Evolutionary conservation across 768 basidiomycete species (phyloP).

Genomic region (Clitopilus passeckerianus): DNA sequence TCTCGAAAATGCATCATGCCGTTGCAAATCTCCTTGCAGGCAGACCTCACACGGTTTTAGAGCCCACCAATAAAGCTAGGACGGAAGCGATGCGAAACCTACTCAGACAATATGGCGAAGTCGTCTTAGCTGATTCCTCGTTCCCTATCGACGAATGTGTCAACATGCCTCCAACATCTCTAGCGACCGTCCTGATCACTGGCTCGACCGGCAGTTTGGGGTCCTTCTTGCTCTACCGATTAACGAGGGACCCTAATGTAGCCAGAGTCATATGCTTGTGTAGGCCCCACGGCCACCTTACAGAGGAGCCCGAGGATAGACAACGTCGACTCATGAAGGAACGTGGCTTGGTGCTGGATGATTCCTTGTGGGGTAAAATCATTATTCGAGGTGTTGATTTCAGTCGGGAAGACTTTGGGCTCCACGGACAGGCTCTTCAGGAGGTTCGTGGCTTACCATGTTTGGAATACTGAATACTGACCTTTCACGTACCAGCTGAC

Average conservation of each 20-base stretch:
- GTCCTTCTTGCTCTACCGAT: slow-evolving; percentile 22
- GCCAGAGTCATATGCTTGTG: slow-evolving; percentile 26
- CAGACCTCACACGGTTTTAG: neutral
- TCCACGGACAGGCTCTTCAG: slow-evolving; percentile 16
- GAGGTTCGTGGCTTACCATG: slow-evolving; percentile 13
- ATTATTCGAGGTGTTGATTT: slow-evolving; percentile 21
- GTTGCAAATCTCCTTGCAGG: slow-evolving; percentile 14
- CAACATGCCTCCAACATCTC: slow-evolving; percentile 3
- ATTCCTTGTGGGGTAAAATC: slow-evolving; percentile 24
- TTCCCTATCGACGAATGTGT: slow-evolving; percentile 7
- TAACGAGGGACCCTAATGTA: slow-evolving; percentile 20
- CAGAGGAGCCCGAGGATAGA: slow-evolving; percentile 13
- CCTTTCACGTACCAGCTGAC: slow-evolving; percentile 12
- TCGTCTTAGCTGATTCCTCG: slow-evolving; percentile 4
- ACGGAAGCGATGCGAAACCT: slow-evolving; percentile 22
- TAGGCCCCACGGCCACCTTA: slow-evolving; percentile 11
- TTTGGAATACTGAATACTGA: neutral
- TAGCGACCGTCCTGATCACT: slow-evolving; percentile 25
- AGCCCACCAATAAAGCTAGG: slow-evolving; percentile 8
- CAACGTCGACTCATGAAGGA: slow-evolving; percentile 25
- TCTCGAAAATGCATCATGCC: slow-evolving; percentile 18
- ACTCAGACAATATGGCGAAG: slow-evolving; percentile 18
- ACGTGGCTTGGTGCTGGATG: slow-evolving; percentile 19
- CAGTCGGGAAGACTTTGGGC: slow-evolving; percentile 18
- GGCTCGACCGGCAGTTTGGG: slow-evolving; percentile 35